phyloP scores from a whole-genome alignment of 2,329 filamentous ascomycete species.

The Clarireedia sp. region DNA sequence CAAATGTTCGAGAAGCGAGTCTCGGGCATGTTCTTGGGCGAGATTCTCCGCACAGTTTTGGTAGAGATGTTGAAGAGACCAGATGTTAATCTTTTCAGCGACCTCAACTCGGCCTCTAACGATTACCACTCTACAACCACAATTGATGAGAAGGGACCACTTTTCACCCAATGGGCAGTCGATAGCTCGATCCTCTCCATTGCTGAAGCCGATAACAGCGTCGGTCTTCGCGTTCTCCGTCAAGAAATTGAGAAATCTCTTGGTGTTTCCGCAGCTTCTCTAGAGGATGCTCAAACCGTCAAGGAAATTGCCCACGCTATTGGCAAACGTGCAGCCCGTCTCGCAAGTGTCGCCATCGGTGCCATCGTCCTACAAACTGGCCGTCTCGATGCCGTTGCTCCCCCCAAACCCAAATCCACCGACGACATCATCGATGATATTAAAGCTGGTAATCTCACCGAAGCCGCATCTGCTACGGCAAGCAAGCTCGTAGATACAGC shows the following conservation, averaged over 20 bases:
- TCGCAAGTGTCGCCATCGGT: slow-evolving; percentile 81
- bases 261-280: slow-evolving; percentile 65
- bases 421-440: slow-evolving; percentile 23
- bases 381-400: slow-evolving; percentile 44
- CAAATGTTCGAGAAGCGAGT: slow-evolving; percentile 99
- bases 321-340: slow-evolving; percentile 77
- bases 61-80: slow-evolving; percentile 64
- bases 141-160: slow-evolving; percentile 54
- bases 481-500: slow-evolving; percentile 23
- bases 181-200: slow-evolving; percentile 87
- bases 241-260: slow-evolving; percentile 71
- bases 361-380: slow-evolving; percentile 77
- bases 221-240: slow-evolving; percentile 64
- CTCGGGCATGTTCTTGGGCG: slow-evolving; percentile 95
- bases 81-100: slow-evolving; percentile 63
- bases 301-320: slow-evolving; percentile 77
- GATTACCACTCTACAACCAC: slow-evolving; percentile 62
- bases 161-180: slow-evolving; percentile 79
- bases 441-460: slow-evolving; percentile 20
- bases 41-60: slow-evolving; percentile 76
- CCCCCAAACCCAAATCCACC: slow-evolving; percentile 17
- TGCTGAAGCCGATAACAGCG: slow-evolving; percentile 70
- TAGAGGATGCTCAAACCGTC: slow-evolving; percentile 82
- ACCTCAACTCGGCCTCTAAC: slow-evolving; percentile 65
- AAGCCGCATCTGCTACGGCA: slow-evolving; percentile 20